phyloP scores from a whole-genome alignment of 768 basidiomycete species.

The Dioszegia aurantiaca region DNA sequence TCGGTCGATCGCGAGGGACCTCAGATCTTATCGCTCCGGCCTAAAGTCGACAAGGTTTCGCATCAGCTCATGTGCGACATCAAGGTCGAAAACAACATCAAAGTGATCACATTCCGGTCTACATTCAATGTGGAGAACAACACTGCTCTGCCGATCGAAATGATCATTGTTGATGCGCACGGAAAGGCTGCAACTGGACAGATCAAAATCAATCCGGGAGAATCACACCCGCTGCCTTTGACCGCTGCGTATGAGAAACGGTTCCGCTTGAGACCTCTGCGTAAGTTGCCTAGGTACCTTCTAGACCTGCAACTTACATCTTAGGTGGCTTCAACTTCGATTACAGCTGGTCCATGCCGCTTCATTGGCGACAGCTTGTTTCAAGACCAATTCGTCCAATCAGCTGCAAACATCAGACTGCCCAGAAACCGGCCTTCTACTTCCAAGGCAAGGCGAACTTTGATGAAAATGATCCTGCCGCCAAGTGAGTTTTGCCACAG shows the following conservation, averaged over 20 bases:
- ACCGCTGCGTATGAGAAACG: constrained; percentile 78
- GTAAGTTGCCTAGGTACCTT: too few species aligned
- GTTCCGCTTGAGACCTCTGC: constrained; percentile 84
- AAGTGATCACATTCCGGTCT: constrained; percentile 88
- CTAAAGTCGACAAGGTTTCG: constrained; percentile 67
- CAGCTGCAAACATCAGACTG: constrained; percentile 76
- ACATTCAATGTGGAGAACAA: constrained; percentile 87
- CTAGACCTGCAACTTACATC: neutral
- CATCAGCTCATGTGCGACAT: constrained; percentile 85
- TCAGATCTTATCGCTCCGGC: constrained; percentile 79
- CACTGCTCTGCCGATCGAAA: constrained; percentile 85
- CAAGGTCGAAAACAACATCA: constrained; percentile 83
- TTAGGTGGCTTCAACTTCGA: constrained; percentile 79
- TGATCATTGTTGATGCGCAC: constrained; percentile 79
- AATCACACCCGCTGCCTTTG: constrained; percentile 83
- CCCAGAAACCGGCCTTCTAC: constrained; percentile 82
- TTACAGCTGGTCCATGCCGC: constrained; percentile 82
- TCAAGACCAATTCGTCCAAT: constrained; percentile 67
- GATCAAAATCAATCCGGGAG: constrained; percentile 84
- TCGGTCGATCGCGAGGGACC: constrained; percentile 94
- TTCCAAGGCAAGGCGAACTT: constrained; percentile 88
- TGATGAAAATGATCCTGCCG: constrained; percentile 60
- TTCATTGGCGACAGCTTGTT: constrained; percentile 86
- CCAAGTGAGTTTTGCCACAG: constrained; percentile 57
- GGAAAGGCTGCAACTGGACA: constrained; percentile 76